These are phyloP conservation scores for Alternaria atra DNA, from an alignment of 2,329 filamentous ascomycete species.

Conservation along the genomic window DNA sequence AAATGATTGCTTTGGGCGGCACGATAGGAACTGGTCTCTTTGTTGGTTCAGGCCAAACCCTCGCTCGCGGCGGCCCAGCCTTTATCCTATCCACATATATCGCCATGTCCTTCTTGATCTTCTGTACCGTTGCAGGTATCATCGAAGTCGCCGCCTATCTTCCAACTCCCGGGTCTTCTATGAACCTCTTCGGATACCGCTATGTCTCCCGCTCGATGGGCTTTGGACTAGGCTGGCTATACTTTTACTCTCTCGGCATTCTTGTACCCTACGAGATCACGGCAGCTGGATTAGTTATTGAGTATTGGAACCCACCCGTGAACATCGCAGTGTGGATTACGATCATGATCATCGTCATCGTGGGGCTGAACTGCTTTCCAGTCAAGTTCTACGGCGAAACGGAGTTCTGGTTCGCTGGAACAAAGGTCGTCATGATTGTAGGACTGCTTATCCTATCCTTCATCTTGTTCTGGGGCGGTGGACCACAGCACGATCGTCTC, in stretches of 20 bases:
- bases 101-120: slow-evolving; percentile 39
- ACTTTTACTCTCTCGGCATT: slow-evolving; percentile 42
- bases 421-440: slow-evolving; percentile 46
- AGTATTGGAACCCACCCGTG: slow-evolving; percentile 48
- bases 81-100: slow-evolving; percentile 45
- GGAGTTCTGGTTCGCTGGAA: slow-evolving; percentile 47
- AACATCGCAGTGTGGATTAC: slow-evolving; percentile 50
- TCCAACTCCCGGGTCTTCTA: slow-evolving; percentile 63
- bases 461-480: slow-evolving; percentile 66
- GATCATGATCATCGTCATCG: slow-evolving; percentile 48
- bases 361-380: slow-evolving; percentile 48
- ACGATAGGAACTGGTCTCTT: slow-evolving; percentile 69
- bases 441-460: slow-evolving; percentile 63
- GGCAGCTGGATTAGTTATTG: slow-evolving; percentile 49
- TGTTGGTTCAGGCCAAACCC: slow-evolving; percentile 64
- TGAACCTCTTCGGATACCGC: slow-evolving; percentile 60
- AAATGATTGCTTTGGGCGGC: slow-evolving; percentile 70
- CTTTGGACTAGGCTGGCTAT: slow-evolving; percentile 40
- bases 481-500: slow-evolving; percentile 60
- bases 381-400: slow-evolving; percentile 51
- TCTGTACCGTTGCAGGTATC: slow-evolving; percentile 43
- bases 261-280: slow-evolving; percentile 48
- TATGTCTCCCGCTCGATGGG: slow-evolving; percentile 70
- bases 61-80: slow-evolving; percentile 48
- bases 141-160: slow-evolving; percentile 65